phyloP scores from a whole-genome alignment of 495 filamentous ascomycete species.

The Clavariopsis aquatica region DNA sequence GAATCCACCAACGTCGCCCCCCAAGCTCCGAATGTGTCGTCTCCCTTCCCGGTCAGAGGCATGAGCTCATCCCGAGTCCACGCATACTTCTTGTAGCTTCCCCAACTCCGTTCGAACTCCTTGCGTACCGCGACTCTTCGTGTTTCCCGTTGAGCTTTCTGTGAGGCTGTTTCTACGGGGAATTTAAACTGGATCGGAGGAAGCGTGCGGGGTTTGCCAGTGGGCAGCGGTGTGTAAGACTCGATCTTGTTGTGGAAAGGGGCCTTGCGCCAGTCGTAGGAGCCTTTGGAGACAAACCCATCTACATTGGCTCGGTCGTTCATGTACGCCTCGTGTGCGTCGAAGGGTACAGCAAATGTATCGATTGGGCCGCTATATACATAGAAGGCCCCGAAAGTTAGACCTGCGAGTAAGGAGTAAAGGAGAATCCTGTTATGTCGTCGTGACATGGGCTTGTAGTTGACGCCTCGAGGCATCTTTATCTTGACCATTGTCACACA shows the following conservation, averaged over 20 bases:
- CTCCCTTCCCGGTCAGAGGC: constrained; percentile 60
- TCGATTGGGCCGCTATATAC: constrained; percentile 21
- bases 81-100: constrained; percentile 71
- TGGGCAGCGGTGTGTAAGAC: constrained; percentile 25
- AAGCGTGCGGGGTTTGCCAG: constrained; percentile 44
- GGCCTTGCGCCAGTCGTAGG: constrained; percentile 36
- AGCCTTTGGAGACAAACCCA: constrained; percentile 10
- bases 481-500: background rate
- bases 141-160: constrained; percentile 44
- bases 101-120: constrained; percentile 72
- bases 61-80: constrained; percentile 79
- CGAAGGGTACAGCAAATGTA: constrained; percentile 14
- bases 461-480: background rate
- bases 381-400: constrained; percentile 16
- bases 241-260: constrained; percentile 25
- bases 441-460: constrained; percentile 17
- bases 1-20: constrained; percentile 46
- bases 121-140: constrained; percentile 62
- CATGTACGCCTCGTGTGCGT: constrained; percentile 26
- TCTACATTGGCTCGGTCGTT: constrained; percentile 23
- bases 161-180: constrained; percentile 48
- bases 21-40: constrained; percentile 45
- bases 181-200: constrained; percentile 58
- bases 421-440: constrained; percentile 8
- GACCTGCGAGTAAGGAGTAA: constrained; percentile 2